Percentiles rank a stretch among this genome's conserved stretches.
These are phyloP conservation scores for Penicillium chermesinum DNA, from an alignment of 495 filamentous ascomycete genomes.

Conservation along the genomic window DNA sequence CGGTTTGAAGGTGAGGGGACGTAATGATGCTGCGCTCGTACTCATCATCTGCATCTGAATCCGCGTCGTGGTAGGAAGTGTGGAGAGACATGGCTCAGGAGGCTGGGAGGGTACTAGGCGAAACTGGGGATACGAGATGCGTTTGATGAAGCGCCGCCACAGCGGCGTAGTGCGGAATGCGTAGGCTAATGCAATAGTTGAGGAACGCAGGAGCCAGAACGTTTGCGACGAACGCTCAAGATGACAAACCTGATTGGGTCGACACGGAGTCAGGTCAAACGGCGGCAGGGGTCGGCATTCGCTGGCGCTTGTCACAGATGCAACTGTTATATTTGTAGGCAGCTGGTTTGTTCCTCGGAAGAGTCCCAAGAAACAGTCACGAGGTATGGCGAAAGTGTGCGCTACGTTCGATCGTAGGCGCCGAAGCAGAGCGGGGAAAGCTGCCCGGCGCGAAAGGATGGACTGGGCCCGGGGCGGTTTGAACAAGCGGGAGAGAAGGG, in stretches of 20 bases:
- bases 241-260: background rate
- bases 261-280: background rate
- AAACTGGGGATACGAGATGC: background rate
- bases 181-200: background rate
- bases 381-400: background rate
- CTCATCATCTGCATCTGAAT: constrained; percentile 92
- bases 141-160: background rate
- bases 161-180: background rate
- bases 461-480: background rate
- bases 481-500: background rate
- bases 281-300: background rate
- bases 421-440: constrained; percentile 23
- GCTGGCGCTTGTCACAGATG: background rate
- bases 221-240: background rate
- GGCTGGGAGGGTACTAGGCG: background rate
- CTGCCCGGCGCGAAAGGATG: constrained; percentile 1
- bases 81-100: constrained; percentile 44
- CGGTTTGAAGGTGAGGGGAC: constrained; percentile 65
- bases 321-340: background rate
- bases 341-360: background rate
- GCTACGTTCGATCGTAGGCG: constrained; percentile 7
- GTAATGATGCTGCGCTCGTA: constrained; percentile 78
- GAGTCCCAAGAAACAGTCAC: background rate
- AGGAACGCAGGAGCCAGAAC: background rate
- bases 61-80: constrained; percentile 58